Evolutionary conservation across 164 flowering plant species (phyloP), one percentile per base, ranked within the genome.

Genomic region (Piper betle): DNA sequence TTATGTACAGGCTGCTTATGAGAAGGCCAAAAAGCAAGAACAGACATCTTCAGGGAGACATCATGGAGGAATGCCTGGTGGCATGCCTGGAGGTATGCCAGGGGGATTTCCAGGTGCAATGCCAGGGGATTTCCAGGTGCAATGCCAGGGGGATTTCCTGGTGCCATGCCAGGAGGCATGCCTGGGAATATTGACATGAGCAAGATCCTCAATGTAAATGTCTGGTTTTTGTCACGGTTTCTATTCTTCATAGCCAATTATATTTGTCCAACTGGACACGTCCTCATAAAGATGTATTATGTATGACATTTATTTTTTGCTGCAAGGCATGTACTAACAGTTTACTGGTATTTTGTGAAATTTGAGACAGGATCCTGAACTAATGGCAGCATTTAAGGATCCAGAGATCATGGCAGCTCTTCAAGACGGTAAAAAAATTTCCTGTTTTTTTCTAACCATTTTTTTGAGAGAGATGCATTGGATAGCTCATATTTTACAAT

Each of bases 401-500:
- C 97, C 96, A 46, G 97, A 93, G 67, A 79, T 93, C 56, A 90
- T 93, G 98, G 90, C 94, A 60, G 98, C 97, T 63, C 90, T 93
- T 59, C 94, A 87, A 68, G 98, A 93, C 81, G 98, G 98, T 93
- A 82, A 10, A 6, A 8, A 46, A 39, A 39, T 54, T 42, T 5
- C 39, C 9, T 58, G 37, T 13, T 58, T 39, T 39, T 46, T 58
- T 33, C 20, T 53, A 16, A 0, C 37, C 7, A 25, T 3, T 13
- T 38, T 4, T 33, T 2, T 25, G 58, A 17, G 0, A 0, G 19
- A 15, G 0, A 13, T 7, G 39, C 11, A 25, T 55, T 55, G 16
- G 6, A 1, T 9, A 33, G 16, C 15, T 4, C 12, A 33, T 19
- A 5, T 55, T 10, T 55, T 55, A 17, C 12, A 37, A 4, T n/a